Evolutionary conservation across 176 grass and related monocot species (phyloP), one percentile per base, ranked within the genome.

Genomic region (Hsuehochloa calcarea): DNA sequence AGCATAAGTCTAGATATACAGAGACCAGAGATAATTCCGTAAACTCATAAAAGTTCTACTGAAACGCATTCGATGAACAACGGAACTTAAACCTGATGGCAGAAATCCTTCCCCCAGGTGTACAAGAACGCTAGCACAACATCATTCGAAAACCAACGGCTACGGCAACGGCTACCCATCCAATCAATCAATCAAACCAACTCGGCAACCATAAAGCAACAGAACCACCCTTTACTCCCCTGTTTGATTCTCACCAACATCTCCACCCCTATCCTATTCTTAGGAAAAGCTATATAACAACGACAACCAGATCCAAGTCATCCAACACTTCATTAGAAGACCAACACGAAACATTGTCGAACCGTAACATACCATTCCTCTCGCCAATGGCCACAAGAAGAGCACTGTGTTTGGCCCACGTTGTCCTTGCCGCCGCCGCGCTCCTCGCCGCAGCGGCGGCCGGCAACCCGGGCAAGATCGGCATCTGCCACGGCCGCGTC

Each of bases 401-500:
- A 39, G 3, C 38, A 25, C 0, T 27, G 41, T 23, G 16, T 49
- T 41, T 26, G 19, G 19, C 19, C 68, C 52, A 62, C 45, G 39
- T 39, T 60, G 47, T 81, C 39, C 71, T 67, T 68, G 44, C 12
- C 44, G 44, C 44, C 44, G 10, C 44, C 44, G 44, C 44, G 44
- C 44, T 45, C 10, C 26, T 44, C 3, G 52, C 41, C 10, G 63
- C 22, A 0, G 65, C 60, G 0, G 37, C 63, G 25, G 81, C 29
- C 0, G 75, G 10, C 25, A 87, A 89, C 40, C 26, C 69, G 3
- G 68, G 56, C 17, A 85, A 86, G 79, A 86, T 93, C 40, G 89
- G 91, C 34, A 77, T 96, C 20, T 93, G 88, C 91, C 54, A 93
- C 64, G 94, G 94, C 86, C 86, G 80, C 55, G 84, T 93, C 3